Evolutionary conservation across 192 early-diverging fungal genomes (phyloP).

Genomic region (Phlyctochytrium bullatum): DNA sequence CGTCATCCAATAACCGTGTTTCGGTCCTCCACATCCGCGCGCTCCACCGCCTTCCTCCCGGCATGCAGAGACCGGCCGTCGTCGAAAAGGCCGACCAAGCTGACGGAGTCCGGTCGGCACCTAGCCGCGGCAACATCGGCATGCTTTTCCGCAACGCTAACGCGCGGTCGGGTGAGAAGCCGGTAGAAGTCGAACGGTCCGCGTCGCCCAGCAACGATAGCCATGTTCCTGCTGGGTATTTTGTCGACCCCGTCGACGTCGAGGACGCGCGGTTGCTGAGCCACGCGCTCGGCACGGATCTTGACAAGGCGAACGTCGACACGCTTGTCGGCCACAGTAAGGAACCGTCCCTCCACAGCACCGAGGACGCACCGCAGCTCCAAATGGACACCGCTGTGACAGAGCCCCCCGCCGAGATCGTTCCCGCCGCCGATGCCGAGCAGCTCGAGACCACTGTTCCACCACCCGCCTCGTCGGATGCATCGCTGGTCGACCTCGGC

Average conservation of each 20-base stretch:
- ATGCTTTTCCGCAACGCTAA: background rate
- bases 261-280: background rate
- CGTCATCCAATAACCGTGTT: background rate
- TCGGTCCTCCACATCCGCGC: background rate
- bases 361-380: too few relatives aligned
- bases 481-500: background rate
- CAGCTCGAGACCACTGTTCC: background rate
- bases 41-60: too few relatives aligned
- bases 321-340: background rate
- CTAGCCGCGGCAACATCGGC: background rate
- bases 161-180: background rate
- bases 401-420: too few relatives aligned
- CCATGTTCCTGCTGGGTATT: background rate
- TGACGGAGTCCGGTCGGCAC: background rate
- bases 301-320: background rate
- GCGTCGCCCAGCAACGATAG: too few relatives aligned
- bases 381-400: too few relatives aligned
- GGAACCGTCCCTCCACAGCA: background rate
- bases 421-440: background rate
- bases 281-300: background rate
- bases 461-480: background rate
- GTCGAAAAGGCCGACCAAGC: background rate
- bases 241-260: background rate
- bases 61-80: too few relatives aligned
- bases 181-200: background rate